Percentiles rank a stretch among this genome's conserved stretches.
Evolutionary conservation across 75 land plant species (phyloP).

Genomic region (Chamaecyparis obtusa): DNA sequence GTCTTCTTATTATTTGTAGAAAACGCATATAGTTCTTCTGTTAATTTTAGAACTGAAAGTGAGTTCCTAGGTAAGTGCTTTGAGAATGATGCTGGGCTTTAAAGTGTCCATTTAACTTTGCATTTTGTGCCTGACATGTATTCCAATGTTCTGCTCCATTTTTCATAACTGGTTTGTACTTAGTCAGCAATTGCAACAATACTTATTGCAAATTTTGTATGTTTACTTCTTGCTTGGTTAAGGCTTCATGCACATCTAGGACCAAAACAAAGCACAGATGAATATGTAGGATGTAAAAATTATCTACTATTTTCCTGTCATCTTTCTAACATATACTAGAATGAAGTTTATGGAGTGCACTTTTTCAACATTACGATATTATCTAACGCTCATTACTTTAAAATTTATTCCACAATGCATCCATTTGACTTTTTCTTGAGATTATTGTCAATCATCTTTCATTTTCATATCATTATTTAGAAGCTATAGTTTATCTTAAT

Average conservation of each 20-base stretch:
- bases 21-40: not conserved
- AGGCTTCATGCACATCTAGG: not conserved
- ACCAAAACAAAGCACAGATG: not conserved
- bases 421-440: not conserved
- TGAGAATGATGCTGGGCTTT: not conserved
- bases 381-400: not conserved
- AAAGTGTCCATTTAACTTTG: not conserved
- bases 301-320: not conserved
- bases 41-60: not conserved
- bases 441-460: not conserved
- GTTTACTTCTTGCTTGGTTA: not conserved
- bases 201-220: not conserved
- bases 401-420: not conserved
- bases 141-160: not conserved
- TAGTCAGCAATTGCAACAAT: not conserved
- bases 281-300: not conserved
- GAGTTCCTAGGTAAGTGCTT: not conserved
- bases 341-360: not conserved
- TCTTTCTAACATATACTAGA: not conserved
- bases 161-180: not conserved
- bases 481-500: not conserved
- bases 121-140: not conserved
- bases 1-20: too few species aligned
- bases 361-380: not conserved
- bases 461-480: not conserved